phyloP scores from a whole-genome alignment of 1,284 basidiomycete species.

The Ustilago trichophora region DNA sequence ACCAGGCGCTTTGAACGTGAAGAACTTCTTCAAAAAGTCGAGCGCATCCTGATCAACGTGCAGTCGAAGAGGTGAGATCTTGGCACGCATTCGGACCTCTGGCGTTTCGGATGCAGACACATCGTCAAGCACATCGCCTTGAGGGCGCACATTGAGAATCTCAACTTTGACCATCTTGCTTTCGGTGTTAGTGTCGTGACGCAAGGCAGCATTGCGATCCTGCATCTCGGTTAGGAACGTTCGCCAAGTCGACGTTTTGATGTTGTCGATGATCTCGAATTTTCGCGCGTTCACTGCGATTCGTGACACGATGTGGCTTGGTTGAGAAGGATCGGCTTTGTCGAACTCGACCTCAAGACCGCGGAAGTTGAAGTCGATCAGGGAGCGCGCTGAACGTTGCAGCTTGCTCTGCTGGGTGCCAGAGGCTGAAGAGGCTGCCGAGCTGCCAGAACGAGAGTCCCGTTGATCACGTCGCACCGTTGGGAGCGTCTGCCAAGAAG shows the following conservation, averaged over 20 bases:
- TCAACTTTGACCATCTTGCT: constrained; percentile 93
- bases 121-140: constrained; percentile 66
- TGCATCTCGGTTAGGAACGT: constrained; percentile 80
- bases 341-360: constrained; percentile 71
- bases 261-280: constrained; percentile 93
- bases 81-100: constrained; percentile 77
- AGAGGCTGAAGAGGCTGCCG: neutral
- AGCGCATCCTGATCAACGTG: constrained; percentile 98
- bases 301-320: constrained; percentile 38
- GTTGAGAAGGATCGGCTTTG: constrained; percentile 23
- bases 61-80: constrained; percentile 76
- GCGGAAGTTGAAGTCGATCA: constrained; percentile 83
- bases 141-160: constrained; percentile 67
- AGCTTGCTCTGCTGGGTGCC: constrained; percentile 70
- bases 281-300: constrained; percentile 65
- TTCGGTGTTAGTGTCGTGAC: constrained; percentile 85
- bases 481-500: constrained; percentile 56
- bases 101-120: neutral
- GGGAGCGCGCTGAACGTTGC: constrained; percentile 79
- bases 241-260: constrained; percentile 97
- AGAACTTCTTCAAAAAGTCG: constrained; percentile 96
- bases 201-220: constrained; percentile 43
- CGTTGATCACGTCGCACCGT: neutral
- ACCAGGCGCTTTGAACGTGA: constrained; percentile 77
- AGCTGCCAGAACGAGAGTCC: constrained; percentile 1